A percentile compares a stretch with the other conserved stretches of the same genome.
These are phyloP conservation scores for Ormosia emarginata DNA, from an alignment of 306 rosid species.

Conservation along the genomic window DNA sequence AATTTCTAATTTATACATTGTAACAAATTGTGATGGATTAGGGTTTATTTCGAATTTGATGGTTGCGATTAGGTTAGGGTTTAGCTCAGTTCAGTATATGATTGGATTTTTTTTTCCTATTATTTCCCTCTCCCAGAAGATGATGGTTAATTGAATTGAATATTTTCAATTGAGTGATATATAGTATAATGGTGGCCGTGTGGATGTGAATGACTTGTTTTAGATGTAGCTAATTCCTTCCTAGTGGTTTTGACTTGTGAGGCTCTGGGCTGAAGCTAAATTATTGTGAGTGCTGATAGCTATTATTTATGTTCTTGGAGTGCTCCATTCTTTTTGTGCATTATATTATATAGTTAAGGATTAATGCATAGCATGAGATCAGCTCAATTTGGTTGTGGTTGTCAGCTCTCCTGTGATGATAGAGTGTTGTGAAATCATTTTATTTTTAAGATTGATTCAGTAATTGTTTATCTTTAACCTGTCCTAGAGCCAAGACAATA, in stretches of 20 bases:
- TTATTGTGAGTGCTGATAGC: neutral
- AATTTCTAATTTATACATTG: too few relatives aligned
- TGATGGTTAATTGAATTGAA: neutral
- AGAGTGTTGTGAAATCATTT: neutral
- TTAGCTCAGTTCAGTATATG: neutral
- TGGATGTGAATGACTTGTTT: neutral
- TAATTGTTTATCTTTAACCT: neutral
- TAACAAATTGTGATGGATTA: neutral
- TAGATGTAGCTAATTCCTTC: neutral
- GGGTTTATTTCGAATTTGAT: slow-evolving; percentile 8
- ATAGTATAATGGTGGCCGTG: neutral
- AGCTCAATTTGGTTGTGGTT: neutral
- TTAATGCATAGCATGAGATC: neutral
- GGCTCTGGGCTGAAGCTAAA: neutral
- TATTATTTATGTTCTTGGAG: neutral
- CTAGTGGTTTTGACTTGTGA: neutral
- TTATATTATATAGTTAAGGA: too few relatives aligned
- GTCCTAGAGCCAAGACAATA: neutral
- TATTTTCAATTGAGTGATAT: neutral
- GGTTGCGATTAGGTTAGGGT: neutral
- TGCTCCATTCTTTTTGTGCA: neutral
- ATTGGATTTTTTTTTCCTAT: neutral
- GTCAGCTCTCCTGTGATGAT: neutral
- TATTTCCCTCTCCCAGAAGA: neutral
- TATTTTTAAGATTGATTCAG: neutral